Evolutionary conservation across 495 filamentous ascomycete genomes (phyloP).

Genomic region (Aspergillus biplanus): DNA sequence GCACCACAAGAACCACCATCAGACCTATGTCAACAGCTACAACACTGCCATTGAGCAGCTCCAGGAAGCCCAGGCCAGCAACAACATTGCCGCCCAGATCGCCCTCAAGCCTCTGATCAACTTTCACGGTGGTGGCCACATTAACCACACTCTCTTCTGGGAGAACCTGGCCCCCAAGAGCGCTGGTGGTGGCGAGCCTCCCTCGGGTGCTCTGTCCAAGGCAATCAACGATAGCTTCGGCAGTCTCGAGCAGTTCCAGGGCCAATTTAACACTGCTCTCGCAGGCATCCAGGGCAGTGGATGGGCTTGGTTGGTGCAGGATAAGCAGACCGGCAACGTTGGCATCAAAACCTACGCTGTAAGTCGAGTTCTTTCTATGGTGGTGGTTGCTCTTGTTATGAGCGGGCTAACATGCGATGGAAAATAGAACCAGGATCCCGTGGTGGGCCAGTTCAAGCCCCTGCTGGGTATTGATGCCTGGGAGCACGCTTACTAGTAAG

Average conservation of each 20-base stretch:
- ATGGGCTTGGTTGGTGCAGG: slow-evolving; percentile 94
- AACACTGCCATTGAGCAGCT: slow-evolving; percentile 64
- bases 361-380: slow-evolving; percentile 25
- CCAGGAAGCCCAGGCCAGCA: slow-evolving; percentile 53
- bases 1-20: slow-evolving; percentile 72
- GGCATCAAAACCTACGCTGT: slow-evolving; percentile 77
- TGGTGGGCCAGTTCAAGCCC: slow-evolving; percentile 82
- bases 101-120: slow-evolving; percentile 85
- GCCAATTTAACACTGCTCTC: slow-evolving; percentile 75
- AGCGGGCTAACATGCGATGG: slow-evolving; percentile 3
- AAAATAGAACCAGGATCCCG: slow-evolving; percentile 83
- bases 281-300: slow-evolving; percentile 92
- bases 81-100: slow-evolving; percentile 68
- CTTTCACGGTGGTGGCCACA: slow-evolving; percentile 94
- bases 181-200: slow-evolving; percentile 75
- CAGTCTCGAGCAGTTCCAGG: slow-evolving; percentile 71
- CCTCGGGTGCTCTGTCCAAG: slow-evolving; percentile 62
- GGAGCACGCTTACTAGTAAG: slow-evolving; percentile 85
- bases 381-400: neutral
- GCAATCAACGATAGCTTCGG: slow-evolving; percentile 81
- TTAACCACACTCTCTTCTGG: slow-evolving; percentile 95
- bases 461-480: slow-evolving; percentile 95
- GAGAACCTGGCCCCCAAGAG: slow-evolving; percentile 81
- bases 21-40: slow-evolving; percentile 71
- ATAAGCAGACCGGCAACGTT: slow-evolving; percentile 73